Evolutionary conservation across 352 stramenopile species (phyloP), one percentile per base, ranked within the genome.

Genomic region (Blastocystis hominis): DNA sequence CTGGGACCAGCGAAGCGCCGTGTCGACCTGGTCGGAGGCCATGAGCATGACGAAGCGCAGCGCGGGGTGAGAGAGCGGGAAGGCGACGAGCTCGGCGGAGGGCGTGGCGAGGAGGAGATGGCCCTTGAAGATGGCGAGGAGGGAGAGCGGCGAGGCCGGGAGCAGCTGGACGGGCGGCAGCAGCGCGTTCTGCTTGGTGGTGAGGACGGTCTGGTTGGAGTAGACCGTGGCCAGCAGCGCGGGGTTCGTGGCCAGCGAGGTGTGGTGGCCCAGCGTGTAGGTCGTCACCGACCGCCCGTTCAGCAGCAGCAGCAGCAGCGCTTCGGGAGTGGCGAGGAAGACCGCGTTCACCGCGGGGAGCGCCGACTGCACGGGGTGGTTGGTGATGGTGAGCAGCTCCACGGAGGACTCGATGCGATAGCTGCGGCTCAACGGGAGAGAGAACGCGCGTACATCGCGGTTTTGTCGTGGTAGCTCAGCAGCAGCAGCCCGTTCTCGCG

Each of bases 21-120:
- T 68, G n/a, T 86, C 63, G 3, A 86, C 30, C 59, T 86, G 59
- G 66, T 77, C 63, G 6, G 59, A 40, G 2, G 59, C 76, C 59
- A 84, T 68, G 24, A 84, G 44, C 75, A 84, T 84, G 2, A 72
- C 54, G 54, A 84, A 72, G 61, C 75, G 76, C 24, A 86, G n/a
- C 76, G 76, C 24, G 30, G 76, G 76, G 53, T 86, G 76, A 20
- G 72, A 56, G 0, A 86, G 53, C n/a, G 76, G 76, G 44, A 86
- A 38, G 30, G 30, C 72, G 2, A 72, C 40, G 2, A 86, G 13
- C 15, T 4, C 17, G 13, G 15, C 40, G 4, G 76, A 34, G 36
- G 76, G 17, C 10, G 76, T 36, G 15, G 76, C 42, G n/a, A 86
- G 24, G 13, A 86, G 53, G 15, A 86, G 42, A 42, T 86, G 76